Evolutionary conservation across 768 basidiomycete genomes (phyloP), one percentile per base, ranked within the genome.

Genomic region (Mycena maculata): DNA sequence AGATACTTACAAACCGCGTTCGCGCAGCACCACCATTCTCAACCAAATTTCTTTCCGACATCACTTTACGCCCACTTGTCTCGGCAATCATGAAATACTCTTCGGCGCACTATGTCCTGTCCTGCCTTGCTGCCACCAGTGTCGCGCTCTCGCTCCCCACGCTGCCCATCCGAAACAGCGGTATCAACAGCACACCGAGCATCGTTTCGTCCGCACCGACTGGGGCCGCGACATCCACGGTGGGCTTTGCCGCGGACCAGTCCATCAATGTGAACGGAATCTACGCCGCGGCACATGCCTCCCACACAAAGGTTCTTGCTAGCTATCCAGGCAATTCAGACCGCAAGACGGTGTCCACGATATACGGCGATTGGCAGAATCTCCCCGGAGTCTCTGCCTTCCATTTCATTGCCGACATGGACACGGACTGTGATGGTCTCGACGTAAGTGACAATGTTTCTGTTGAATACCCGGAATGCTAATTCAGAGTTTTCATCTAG

Each of bases 361-460:
- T 76, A 5, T 73, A 71, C 47, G 65, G 69, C 38, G 70, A 72
- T 33, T 71, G 71, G 65, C 50, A 44, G 62, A 67, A 73, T 28
- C 56, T 73, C 4, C 13, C 41, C 0, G 65, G 50, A 27, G 65
- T 70, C 10, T 68, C 71, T 38, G 71, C 72, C 6, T 69, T 72
- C 48, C 64, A 70, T 42, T 74, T 75, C 57, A 70, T 72, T 20
- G 74, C 71, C 16, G 74, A 76, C 47, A 76, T 76, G 75, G 72
- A 76, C 44, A 60, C 72, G 1, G 75, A 76, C 48, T 76, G 75
- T 48, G 75, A 76, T 64, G 75, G 75, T 9, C 60, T 62, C 3
- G 66, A 72, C 55, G 75, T 73, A 11, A 54, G 69, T 60, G 15
- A 12, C n/a, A 18, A 20, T 22, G 23, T 27, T 15, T 38, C 27